phyloP scores from a whole-genome alignment of 257 asterid species.

The Solanum boliviense region DNA sequence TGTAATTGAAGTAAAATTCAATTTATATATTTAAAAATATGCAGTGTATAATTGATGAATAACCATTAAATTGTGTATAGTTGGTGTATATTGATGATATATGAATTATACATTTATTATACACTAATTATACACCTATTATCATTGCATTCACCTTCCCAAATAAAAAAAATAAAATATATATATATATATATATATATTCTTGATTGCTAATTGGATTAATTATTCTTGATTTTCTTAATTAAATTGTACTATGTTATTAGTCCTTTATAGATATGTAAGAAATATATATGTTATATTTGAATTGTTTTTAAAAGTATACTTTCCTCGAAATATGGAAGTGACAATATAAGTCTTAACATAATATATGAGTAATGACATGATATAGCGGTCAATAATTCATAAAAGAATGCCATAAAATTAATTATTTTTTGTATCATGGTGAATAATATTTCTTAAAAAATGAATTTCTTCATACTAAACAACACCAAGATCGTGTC shows the following conservation, averaged over 20 bases:
- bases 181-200: too few species aligned
- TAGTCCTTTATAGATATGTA: not conserved
- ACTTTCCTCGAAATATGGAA: not conserved
- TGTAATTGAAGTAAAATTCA: not conserved
- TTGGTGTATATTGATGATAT: too few species aligned
- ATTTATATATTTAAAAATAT: too few species aligned
- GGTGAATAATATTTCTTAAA: too few species aligned
- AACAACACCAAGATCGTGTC: not conserved
- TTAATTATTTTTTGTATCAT: too few species aligned
- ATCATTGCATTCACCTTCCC: not conserved
- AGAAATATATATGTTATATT: too few species aligned
- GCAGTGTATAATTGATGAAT: not conserved
- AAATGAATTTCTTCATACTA: not conserved
- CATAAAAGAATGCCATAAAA: not conserved
- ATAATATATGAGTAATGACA: not conserved
- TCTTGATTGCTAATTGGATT: not conserved
- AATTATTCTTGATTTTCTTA: too few species aligned
- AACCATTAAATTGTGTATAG: not conserved
- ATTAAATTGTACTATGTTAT: not conserved
- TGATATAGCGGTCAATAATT: not conserved
- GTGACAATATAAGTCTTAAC: not conserved
- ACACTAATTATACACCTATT: not conserved
- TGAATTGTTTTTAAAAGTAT: not conserved
- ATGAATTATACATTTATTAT: not conserved
- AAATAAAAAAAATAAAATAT: too few species aligned